Evolutionary conservation across 2,329 filamentous ascomycete species (phyloP).

Genomic region (Trichoderma oligosporum): DNA sequence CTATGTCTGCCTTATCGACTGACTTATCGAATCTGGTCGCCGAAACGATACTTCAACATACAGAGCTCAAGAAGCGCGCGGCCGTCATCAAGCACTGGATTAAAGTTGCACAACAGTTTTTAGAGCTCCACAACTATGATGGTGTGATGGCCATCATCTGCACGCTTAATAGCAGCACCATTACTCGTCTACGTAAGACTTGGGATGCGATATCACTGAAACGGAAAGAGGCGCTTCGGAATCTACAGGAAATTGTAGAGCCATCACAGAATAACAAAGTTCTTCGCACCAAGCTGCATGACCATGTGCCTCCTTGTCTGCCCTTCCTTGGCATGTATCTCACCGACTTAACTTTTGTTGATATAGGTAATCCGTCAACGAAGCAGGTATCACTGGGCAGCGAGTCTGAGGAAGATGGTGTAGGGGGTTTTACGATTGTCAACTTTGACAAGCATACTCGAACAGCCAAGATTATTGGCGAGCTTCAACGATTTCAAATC

Average conservation of each 20-base stretch:
- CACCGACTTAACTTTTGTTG: slow-evolving; percentile 92
- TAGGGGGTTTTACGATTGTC: slow-evolving; percentile 72
- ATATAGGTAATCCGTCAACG: slow-evolving; percentile 85
- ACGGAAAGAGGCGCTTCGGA: slow-evolving; percentile 74
- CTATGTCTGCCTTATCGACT: slow-evolving; percentile 89
- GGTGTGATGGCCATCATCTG: slow-evolving; percentile 96
- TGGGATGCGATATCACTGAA: slow-evolving; percentile 87
- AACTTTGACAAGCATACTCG: slow-evolving; percentile 98
- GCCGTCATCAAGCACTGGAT: slow-evolving; percentile 95
- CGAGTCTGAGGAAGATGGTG: slow-evolving; percentile 56
- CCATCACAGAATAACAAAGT: slow-evolving; percentile 87
- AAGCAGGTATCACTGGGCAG: slow-evolving; percentile 59
- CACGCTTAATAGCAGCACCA: slow-evolving; percentile 86
- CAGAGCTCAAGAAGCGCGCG: slow-evolving; percentile 91
- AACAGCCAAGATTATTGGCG: slow-evolving; percentile 91
- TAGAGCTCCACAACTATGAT: slow-evolving; percentile 93
- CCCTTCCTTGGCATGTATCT: slow-evolving; percentile 96
- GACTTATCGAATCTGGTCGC: slow-evolving; percentile 90
- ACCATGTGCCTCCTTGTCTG: slow-evolving; percentile 85
- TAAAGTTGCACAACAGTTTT: slow-evolving; percentile 82
- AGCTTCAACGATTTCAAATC: slow-evolving; percentile 93
- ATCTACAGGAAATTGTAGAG: slow-evolving; percentile 80
- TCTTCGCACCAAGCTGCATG: slow-evolving; percentile 76
- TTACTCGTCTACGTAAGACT: slow-evolving; percentile 80
- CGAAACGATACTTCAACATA: slow-evolving; percentile 81